Evolutionary conservation across 148 eudicot genomes (phyloP).

Genomic region (Silene uniflora): DNA sequence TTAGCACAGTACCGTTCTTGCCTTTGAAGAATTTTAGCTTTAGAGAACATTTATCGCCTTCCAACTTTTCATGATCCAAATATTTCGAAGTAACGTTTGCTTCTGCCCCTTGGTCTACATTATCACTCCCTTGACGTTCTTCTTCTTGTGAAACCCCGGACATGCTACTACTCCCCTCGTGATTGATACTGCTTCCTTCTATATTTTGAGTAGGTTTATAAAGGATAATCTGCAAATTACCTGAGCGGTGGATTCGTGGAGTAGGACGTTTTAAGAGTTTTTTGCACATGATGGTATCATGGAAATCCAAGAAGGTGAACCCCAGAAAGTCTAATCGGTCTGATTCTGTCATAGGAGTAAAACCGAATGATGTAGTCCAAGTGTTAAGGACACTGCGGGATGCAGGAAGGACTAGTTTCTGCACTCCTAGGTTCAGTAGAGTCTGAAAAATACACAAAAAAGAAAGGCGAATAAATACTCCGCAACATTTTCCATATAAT

Average conservation of each 20-base stretch:
- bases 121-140: slow-evolving; percentile 33
- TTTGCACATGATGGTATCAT: slow-evolving; percentile 84
- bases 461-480: background rate
- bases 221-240: slow-evolving; percentile 27
- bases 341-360: slow-evolving; percentile 37
- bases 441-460: slow-evolving; percentile 38
- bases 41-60: slow-evolving; percentile 18
- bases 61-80: slow-evolving; percentile 18
- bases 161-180: slow-evolving; percentile 34
- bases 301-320: slow-evolving; percentile 75
- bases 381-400: slow-evolving; percentile 60
- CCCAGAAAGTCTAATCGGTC: slow-evolving; percentile 57
- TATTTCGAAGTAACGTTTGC: slow-evolving; percentile 13
- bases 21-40: slow-evolving; percentile 39
- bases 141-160: slow-evolving; percentile 50
- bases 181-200: slow-evolving; percentile 20
- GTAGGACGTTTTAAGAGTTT: slow-evolving; percentile 46
- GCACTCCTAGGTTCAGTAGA: slow-evolving; percentile 67
- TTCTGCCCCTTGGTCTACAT: slow-evolving; percentile 34
- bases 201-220: slow-evolving; percentile 16
- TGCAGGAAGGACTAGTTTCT: slow-evolving; percentile 82
- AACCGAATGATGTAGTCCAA: slow-evolving; percentile 84
- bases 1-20: slow-evolving; percentile 34
- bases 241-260: slow-evolving; percentile 20
- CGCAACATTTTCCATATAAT: background rate